Evolutionary conservation across 2,329 filamentous ascomycete genomes (phyloP).

Genomic region (Rhinocladiella similis): DNA sequence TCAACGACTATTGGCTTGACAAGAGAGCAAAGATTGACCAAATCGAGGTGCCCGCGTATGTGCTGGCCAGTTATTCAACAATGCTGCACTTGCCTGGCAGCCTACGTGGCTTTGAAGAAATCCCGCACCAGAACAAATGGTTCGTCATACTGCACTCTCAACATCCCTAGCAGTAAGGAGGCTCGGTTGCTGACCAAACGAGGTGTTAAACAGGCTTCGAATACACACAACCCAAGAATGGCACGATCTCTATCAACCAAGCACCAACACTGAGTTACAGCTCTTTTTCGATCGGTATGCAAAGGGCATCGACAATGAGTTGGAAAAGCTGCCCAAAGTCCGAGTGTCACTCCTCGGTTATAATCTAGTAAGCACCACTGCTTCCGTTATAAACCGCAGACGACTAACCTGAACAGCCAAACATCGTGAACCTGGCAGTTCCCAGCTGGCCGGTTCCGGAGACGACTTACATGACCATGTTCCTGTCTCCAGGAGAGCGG

Average conservation of each 20-base stretch:
- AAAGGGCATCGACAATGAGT: conserved; percentile 46
- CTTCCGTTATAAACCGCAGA: not conserved
- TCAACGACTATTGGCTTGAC: conserved; percentile 41
- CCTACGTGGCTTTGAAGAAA: conserved; percentile 41
- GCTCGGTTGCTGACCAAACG: not conserved
- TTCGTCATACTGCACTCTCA: not conserved
- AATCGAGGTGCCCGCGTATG: conserved; percentile 39
- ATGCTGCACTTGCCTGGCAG: conserved; percentile 40
- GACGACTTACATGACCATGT: conserved; percentile 30
- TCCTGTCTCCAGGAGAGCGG: conserved; percentile 23
- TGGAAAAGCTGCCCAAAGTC: conserved; percentile 47
- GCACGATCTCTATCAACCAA: conserved; percentile 44
- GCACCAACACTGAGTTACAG: conserved; percentile 39
- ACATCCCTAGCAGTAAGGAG: not conserved
- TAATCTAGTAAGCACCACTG: conserved; percentile 27
- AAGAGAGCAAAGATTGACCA: conserved; percentile 40
- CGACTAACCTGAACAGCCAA: not conserved
- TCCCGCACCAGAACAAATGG: conserved; percentile 45
- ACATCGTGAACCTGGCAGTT: conserved; percentile 30
- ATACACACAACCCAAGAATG: conserved; percentile 45
- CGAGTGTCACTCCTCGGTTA: conserved; percentile 32
- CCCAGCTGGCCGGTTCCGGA: conserved; percentile 23
- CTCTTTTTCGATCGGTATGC: conserved; percentile 50
- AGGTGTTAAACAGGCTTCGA: conserved; percentile 31
- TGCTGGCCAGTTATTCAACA: conserved; percentile 37